Evolutionary conservation across 2,329 filamentous ascomycete species (phyloP), one percentile per base, ranked within the genome.

Genomic region (Arthrobotrys entomopaga): DNA sequence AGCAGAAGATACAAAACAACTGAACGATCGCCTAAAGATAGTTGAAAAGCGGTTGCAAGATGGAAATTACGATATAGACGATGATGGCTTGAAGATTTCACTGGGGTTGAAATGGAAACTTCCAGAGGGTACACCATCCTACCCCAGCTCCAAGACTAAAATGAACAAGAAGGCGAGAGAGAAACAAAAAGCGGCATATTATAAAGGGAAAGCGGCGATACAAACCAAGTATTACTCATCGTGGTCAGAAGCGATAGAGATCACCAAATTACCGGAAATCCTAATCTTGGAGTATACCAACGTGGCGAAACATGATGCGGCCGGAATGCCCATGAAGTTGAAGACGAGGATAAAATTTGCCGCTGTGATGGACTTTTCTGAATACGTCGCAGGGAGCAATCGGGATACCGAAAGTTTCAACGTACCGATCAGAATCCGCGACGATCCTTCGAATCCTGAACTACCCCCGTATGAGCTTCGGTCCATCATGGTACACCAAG

Each of bases 241-340:
- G 3, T 73, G 61, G 61, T 42, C 69, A 1, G 49, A 61, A 19
- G 50, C 61, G n/a, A 15, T 19, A 6, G 43, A 24, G 2, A 50
- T 73, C 8, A 50, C 42, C 3, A 43, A 38, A 13, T n/a, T 73
- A 16, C 69, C 69, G 1, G 26, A 58, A 7, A 66, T 63, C 10
- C 29, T 73, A 0, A 20, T 66, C 10, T 0, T 73, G 42, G 69
- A 73, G 20, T 73, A 52, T 19, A 11, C 3, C 5, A 73, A 73
- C 34, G 69, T 73, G 2, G 19, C 58, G 1, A 11, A 42, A 16
- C 10, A 46, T 24, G 29, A 34, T 34, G 15, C 11, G 19, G n/a
- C n/a, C 6, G 13, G 29, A 15, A 11, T 13, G 22, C 26, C 10
- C 8, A 1, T 13, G 1, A 73, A 73, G 43, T 22, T 61, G 11